Evolutionary conservation across 306 rosid genomes (phyloP).

Genomic region (Chamaecrista fasciculata): DNA sequence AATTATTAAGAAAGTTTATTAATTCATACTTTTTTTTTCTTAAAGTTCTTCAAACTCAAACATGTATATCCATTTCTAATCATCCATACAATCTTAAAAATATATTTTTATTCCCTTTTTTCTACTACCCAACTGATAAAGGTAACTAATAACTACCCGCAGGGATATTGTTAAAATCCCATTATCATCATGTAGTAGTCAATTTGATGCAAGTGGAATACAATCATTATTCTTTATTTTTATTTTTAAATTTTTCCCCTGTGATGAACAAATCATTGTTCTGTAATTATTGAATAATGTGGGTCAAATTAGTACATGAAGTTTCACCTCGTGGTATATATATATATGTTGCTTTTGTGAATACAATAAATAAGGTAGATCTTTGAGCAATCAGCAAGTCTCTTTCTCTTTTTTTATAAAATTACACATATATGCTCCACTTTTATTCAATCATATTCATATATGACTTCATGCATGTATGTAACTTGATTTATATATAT

Average conservation of each 20-base stretch:
- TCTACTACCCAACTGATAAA: neutral
- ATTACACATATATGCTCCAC: neutral
- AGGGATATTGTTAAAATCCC: neutral
- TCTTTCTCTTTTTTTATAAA: neutral
- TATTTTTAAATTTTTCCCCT: neutral
- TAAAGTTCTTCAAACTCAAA: neutral
- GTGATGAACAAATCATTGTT: conserved; percentile 3
- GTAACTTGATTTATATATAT: neutral
- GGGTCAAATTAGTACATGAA: conserved; percentile 25
- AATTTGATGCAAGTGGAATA: neutral
- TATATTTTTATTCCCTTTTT: neutral
- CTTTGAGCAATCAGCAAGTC: neutral
- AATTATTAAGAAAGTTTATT: neutral
- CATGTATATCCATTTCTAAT: neutral
- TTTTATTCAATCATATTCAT: neutral
- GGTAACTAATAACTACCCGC: neutral
- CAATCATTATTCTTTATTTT: neutral
- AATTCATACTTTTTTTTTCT: neutral
- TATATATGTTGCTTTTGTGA: conserved; percentile 18
- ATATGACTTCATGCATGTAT: neutral
- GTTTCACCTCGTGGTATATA: neutral
- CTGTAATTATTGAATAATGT: conserved; percentile 27
- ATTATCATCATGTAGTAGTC: neutral
- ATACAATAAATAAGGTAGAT: conserved; percentile 6
- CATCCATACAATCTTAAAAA: neutral